Evolutionary conservation across 2,329 filamentous ascomycete genomes (phyloP), one percentile per base, ranked within the genome.

Genomic region (Aspergillus unguis): DNA sequence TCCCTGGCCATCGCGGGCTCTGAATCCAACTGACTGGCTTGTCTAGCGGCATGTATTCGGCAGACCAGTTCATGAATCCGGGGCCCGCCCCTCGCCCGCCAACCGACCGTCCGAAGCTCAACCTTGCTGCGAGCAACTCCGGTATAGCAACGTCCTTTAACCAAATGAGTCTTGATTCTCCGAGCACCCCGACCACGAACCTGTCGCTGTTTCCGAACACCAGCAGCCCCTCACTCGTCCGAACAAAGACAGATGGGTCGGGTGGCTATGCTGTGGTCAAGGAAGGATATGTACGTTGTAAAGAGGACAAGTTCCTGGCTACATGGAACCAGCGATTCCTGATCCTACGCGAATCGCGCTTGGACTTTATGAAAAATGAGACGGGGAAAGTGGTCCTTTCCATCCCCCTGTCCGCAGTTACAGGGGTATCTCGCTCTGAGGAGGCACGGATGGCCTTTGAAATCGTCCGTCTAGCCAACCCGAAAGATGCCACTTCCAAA

Each of bases 361-460:
- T 99, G 38, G 94, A 96, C 67, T 96, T 99, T 65, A 84, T 95
- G 77, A 99, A 97, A 77, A 87, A 84, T 56, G 90, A 95, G 68
- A 88, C 87, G 52, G 86, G 89, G 62, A 96, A 96, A 72, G 81
- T 94, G 45, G 85, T 89, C n/a, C 87, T 92, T 70, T 88, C 89
- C 26, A 86, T 97, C 61, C 84, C 85, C 55, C 80, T 99, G 46
- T 88, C 88, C 60, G 91, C 96, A 64, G 90, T 99, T 33, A 86
- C 91, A 58, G 90, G 90, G 58, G 91, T 99, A 50, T 88, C 90
- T 57, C 85, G 94, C 60, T 92, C 95, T 37, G 94, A 99, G 72
- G 87, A 90, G 54, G 89, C 90, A 46, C 90, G 90, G 23, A 92
- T 90, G 70, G 92, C 95, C 42, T 94, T 99, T 68, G 94, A 99